Conservation (phyloP, 805 yeast genomes). For the Nakazawaea siamensis region DNA sequence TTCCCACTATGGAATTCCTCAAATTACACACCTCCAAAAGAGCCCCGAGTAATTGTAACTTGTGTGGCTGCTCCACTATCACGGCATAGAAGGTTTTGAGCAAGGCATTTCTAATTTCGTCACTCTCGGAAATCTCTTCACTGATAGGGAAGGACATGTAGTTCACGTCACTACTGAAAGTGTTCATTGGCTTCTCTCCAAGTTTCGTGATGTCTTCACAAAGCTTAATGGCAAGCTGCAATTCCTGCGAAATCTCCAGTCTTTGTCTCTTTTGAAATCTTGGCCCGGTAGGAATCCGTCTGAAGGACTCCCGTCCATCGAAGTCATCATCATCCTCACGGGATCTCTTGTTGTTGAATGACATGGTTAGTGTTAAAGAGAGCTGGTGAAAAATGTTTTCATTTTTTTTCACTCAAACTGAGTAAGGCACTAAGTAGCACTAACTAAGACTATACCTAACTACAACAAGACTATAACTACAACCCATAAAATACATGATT, state of each 20-base stretch:
- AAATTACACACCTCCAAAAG: constrained; percentile 61
- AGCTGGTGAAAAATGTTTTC: too few species aligned
- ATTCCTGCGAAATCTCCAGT: constrained; percentile 9
- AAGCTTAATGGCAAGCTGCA: constrained; percentile 35
- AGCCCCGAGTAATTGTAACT: constrained; percentile 63
- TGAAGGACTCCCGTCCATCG: neutral
- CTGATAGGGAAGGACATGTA: constrained; percentile 60
- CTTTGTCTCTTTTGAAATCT: constrained; percentile 5
- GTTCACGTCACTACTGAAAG: constrained; percentile 42
- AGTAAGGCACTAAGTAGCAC: too few species aligned
- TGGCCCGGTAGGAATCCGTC: neutral
- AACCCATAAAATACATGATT: too few species aligned
- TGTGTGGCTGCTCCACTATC: constrained; percentile 85
- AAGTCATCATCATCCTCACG: constrained; percentile 4
- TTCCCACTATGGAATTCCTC: constrained; percentile 56
- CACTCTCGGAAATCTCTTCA: constrained; percentile 56
- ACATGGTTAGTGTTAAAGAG: too few species aligned
- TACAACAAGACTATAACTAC: too few species aligned
- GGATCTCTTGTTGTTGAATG: constrained; percentile 5
- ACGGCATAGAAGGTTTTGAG: constrained; percentile 61
- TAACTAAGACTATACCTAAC: too few species aligned
- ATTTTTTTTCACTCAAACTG: too few species aligned
- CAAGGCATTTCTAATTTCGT: constrained; percentile 48
- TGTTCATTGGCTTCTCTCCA: constrained; percentile 37
- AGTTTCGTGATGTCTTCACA: constrained; percentile 45